Evolutionary conservation across 306 rosid species (phyloP).

Genomic region (Argentina anserina): DNA sequence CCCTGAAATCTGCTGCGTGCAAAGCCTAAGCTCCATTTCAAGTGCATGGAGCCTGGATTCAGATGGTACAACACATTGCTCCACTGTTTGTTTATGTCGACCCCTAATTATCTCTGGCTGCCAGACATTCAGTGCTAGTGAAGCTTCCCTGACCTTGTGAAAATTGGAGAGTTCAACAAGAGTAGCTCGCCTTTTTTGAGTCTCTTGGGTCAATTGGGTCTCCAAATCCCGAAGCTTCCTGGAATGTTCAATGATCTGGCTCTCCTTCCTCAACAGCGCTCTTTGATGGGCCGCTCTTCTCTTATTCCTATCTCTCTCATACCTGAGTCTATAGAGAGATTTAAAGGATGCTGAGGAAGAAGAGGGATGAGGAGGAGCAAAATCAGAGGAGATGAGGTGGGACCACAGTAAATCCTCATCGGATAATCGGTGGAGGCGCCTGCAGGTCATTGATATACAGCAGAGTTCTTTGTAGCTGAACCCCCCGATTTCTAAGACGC

Average conservation of each 20-base stretch:
- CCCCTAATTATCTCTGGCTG: conserved; percentile 67
- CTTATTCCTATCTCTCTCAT: conserved; percentile 58
- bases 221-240: conserved; percentile 45
- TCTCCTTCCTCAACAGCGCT: conserved; percentile 58
- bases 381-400: conserved; percentile 56
- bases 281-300: conserved; percentile 52
- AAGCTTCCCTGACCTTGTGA: conserved; percentile 60
- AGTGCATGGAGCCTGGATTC: conserved; percentile 47
- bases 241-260: conserved; percentile 57
- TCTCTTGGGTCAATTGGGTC: conserved; percentile 38
- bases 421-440: conserved; percentile 58
- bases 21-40: conserved; percentile 61
- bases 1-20: conserved; percentile 50
- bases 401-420: conserved; percentile 54
- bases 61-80: conserved; percentile 52
- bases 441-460: conserved; percentile 59
- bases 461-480: conserved; percentile 63
- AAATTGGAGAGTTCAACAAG: conserved; percentile 50
- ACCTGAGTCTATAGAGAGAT: conserved; percentile 55
- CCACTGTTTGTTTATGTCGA: conserved; percentile 50
- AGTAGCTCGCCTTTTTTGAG: conserved; percentile 25
- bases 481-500: conserved; percentile 51
- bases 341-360: conserved; percentile 29
- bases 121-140: conserved; percentile 83
- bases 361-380: conserved; percentile 14